phyloP scores from a whole-genome alignment of 2,329 filamentous ascomycete genomes.

The Xylaria digitata region DNA sequence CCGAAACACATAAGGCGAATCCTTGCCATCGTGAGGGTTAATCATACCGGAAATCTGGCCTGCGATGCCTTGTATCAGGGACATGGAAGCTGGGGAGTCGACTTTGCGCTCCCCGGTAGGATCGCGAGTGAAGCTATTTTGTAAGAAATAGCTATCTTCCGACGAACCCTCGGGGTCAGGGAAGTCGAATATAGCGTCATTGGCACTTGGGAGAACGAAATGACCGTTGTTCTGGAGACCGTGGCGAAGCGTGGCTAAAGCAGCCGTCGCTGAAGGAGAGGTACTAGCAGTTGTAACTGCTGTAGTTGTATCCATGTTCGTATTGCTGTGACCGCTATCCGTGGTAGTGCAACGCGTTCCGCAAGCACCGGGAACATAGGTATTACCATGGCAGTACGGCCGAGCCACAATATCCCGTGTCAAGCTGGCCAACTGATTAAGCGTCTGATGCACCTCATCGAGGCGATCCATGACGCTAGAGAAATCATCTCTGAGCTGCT shows the following conservation, averaged over 20 bases:
- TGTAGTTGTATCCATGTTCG: background rate
- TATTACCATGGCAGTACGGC: slow-evolving; percentile 1
- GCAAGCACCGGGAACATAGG: background rate
- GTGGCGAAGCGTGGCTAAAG: slow-evolving; percentile 3
- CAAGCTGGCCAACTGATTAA: slow-evolving; percentile 23
- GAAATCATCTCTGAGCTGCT: slow-evolving; percentile 28
- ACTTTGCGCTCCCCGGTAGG: background rate
- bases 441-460: slow-evolving; percentile 22
- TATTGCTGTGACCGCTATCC: background rate
- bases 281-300: background rate
- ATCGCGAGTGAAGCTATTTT: background rate
- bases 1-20: background rate
- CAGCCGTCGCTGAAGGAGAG: slow-evolving; percentile 11
- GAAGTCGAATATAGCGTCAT: slow-evolving; percentile 18
- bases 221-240: slow-evolving; percentile 10
- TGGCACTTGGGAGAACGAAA: slow-evolving; percentile 11
- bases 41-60: slow-evolving; percentile 19
- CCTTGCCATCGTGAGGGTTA: background rate
- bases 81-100: slow-evolving; percentile 11
- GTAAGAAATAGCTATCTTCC: slow-evolving; percentile 5
- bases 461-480: slow-evolving; percentile 26
- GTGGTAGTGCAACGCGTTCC: background rate
- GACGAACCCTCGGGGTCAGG: background rate
- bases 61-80: slow-evolving; percentile 16
- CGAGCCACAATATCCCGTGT: slow-evolving; percentile 21